These are phyloP conservation scores for Neopestalotiopsis sp. DNA, from an alignment of 2,329 filamentous ascomycete species.

Conservation along the genomic window DNA sequence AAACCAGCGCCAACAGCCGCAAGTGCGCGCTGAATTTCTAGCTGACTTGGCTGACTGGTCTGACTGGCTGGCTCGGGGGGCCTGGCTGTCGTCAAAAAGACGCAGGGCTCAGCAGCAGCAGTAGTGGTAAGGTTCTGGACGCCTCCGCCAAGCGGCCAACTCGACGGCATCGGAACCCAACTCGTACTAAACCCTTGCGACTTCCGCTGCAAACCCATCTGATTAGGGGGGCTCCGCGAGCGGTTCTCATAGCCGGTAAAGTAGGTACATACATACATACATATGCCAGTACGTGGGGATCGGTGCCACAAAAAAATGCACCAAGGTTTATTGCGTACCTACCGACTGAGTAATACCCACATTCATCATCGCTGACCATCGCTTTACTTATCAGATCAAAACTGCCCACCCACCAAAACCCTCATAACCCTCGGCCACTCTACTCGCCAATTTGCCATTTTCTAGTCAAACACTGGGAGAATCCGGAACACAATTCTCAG, in stretches of 20 bases:
- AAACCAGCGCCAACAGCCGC: background rate
- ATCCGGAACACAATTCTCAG: background rate
- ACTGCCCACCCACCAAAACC: constrained; percentile 5
- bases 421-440: background rate
- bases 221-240: constrained; percentile 10
- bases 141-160: background rate
- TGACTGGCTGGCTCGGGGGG: background rate
- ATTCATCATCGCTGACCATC: constrained; percentile 15
- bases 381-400: constrained; percentile 14
- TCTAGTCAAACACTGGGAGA: background rate
- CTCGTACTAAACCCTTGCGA: background rate
- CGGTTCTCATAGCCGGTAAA: background rate
- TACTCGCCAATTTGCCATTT: constrained; percentile 1
- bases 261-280: no score
- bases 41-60: background rate
- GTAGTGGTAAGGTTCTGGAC: background rate
- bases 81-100: background rate
- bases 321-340: constrained; percentile 1
- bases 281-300: background rate
- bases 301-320: background rate
- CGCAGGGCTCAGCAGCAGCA: background rate
- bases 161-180: constrained; percentile 1
- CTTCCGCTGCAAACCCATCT: constrained; percentile 11
- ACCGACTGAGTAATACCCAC: constrained; percentile 10
- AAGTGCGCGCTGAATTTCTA: background rate